These are phyloP conservation scores for Trichoderma asperelloides DNA, from an alignment of 495 filamentous ascomycete genomes.

Conservation along the genomic window DNA sequence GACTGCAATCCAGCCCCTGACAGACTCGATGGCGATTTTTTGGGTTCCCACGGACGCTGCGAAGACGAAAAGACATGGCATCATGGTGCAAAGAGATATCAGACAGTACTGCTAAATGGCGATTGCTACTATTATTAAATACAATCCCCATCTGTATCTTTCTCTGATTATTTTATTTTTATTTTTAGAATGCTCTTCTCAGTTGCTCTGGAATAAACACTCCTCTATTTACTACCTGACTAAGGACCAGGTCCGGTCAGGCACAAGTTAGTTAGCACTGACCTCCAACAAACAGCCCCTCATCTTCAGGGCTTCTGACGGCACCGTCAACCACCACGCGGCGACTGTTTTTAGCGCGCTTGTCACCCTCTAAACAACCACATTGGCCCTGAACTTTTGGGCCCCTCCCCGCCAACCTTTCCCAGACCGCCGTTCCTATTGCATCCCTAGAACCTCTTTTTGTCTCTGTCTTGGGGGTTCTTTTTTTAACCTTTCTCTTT, in stretches of 20 bases:
- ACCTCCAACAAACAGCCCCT: not conserved
- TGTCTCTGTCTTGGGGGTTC: not conserved
- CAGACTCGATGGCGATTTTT: not conserved
- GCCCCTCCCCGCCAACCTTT: not conserved
- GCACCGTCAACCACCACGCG: slow-evolving; percentile 2
- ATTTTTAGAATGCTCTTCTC: too few relatives aligned
- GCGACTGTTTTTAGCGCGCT: slow-evolving; percentile 3
- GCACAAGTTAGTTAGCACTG: too few relatives aligned
- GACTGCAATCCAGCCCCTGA: not conserved
- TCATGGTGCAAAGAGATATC: too few relatives aligned
- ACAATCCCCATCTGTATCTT: too few relatives aligned
- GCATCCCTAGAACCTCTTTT: slow-evolving; percentile 1
- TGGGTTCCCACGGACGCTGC: not conserved
- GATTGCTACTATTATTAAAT: too few relatives aligned
- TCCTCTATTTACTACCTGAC: too few relatives aligned
- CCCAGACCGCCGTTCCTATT: slow-evolving; percentile 5
- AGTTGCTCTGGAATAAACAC: too few relatives aligned
- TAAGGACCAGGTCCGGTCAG: too few relatives aligned
- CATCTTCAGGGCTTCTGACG: not conserved
- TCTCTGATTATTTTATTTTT: too few relatives aligned
- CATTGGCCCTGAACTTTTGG: not conserved
- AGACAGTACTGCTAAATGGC: too few relatives aligned
- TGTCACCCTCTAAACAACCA: not conserved
- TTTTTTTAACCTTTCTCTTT: not conserved
- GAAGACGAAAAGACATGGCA: too few relatives aligned